These are phyloP conservation scores for Mortierella sp. DNA, from an alignment of 371 early-diverging fungal species.

Conservation along the genomic window DNA sequence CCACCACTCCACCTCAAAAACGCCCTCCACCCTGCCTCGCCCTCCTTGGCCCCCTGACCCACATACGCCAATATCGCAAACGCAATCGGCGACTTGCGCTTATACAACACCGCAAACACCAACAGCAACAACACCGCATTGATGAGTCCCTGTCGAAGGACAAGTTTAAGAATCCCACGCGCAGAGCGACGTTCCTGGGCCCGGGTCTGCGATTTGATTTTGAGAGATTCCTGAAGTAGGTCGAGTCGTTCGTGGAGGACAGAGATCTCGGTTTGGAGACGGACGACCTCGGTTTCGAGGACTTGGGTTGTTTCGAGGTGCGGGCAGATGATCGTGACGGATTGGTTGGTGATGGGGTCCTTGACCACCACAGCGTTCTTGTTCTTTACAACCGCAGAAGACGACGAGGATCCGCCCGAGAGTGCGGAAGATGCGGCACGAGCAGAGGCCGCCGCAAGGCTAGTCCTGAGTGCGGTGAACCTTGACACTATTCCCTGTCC, in stretches of 20 bases:
- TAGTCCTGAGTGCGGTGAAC: conserved; percentile 42
- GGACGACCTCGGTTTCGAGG: conserved; percentile 41
- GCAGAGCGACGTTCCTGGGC: conserved; percentile 38
- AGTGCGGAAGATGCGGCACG: conserved; percentile 45
- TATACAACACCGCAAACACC: conserved; percentile 55
- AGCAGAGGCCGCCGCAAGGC: conserved; percentile 47
- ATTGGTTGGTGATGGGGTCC: conserved; percentile 36
- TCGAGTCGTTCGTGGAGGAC: conserved; percentile 50
- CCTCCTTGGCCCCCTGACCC: conserved; percentile 45
- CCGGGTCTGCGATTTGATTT: conserved; percentile 36
- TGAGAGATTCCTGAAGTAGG: conserved; percentile 49
- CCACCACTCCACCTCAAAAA: conserved; percentile 43
- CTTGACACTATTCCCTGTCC: conserved; percentile 45
- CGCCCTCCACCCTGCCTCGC: conserved; percentile 55
- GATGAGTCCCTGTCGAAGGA: conserved; percentile 55
- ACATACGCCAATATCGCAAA: conserved; percentile 53
- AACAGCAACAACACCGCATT: conserved; percentile 45
- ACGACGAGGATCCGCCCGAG: conserved; percentile 21
- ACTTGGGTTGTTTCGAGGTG: conserved; percentile 28
- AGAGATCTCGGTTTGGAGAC: conserved; percentile 48
- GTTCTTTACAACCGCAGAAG: conserved; percentile 9
- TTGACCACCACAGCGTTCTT: conserved; percentile 32
- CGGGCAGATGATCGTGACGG: conserved; percentile 44
- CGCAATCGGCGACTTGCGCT: conserved; percentile 49
- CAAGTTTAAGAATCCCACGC: conserved; percentile 40